These are phyloP conservation scores for Ophiostoma perfectum DNA, from an alignment of 2,329 filamentous ascomycete genomes.

Conservation along the genomic window DNA sequence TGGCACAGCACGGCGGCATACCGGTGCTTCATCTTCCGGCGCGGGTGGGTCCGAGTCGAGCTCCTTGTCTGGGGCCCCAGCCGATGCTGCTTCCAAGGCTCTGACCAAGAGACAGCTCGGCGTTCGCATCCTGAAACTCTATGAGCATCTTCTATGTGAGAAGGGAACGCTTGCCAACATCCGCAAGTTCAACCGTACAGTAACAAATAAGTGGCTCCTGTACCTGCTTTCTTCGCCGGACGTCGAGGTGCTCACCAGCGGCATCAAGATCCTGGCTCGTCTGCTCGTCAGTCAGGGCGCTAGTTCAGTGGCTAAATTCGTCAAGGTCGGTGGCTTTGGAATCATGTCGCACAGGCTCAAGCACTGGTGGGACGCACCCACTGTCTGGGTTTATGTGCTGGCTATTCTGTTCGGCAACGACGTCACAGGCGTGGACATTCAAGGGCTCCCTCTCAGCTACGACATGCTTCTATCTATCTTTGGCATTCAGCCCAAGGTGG, in stretches of 20 bases:
- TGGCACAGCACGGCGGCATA: constrained; percentile 18
- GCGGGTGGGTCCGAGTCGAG: constrained; percentile 6
- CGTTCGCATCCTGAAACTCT: constrained; percentile 68
- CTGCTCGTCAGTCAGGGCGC: constrained; percentile 77
- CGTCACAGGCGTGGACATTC: constrained; percentile 65
- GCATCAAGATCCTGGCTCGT: constrained; percentile 75
- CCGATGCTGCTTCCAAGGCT: constrained; percentile 31
- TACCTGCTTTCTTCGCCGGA: constrained; percentile 87
- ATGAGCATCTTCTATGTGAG: constrained; percentile 71
- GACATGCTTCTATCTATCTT: constrained; percentile 63
- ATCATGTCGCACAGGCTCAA: constrained; percentile 79
- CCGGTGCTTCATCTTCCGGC: background rate
- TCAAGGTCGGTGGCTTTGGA: constrained; percentile 80
- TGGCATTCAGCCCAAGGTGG: constrained; percentile 55
- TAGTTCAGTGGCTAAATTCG: constrained; percentile 78
- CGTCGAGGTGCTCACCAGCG: constrained; percentile 72
- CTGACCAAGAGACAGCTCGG: constrained; percentile 67
- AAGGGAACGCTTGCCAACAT: constrained; percentile 63
- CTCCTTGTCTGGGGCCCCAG: constrained; percentile 21
- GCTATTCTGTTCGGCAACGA: constrained; percentile 83
- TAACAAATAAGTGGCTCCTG: constrained; percentile 95
- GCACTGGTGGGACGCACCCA: constrained; percentile 81
- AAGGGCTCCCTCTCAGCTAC: constrained; percentile 45
- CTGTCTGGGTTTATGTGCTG: constrained; percentile 83
- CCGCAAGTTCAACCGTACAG: constrained; percentile 84